Base-by-base conservation (phyloP, 352 stramenopile genomes). In the Pythium myriotylum region DNA sequence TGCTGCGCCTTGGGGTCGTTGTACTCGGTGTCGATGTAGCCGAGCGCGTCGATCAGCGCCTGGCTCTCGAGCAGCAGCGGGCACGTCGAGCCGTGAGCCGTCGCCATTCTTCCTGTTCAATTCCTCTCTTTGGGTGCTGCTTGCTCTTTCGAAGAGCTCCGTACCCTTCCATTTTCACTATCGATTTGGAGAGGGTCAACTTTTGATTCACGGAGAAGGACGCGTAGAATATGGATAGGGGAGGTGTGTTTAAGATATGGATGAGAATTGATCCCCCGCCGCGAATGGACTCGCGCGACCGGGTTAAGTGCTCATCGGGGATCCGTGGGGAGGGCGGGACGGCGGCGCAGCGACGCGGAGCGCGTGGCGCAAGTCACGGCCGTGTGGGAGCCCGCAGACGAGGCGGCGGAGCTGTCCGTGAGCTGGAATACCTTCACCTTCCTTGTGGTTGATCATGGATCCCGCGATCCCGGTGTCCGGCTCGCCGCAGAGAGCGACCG, bases 371-470 rank as follows among this genome's bases (percentile, higher is more conserved):
- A 62, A 62, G 46, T 55, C 45, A 54, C 55, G 24, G 42, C 37
- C 14, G 51, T 46, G 45, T 62, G 55, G 55, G 55, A 62, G 54
- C 22, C n/a, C 4, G 32, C 35, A 23, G 23, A 37, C 32, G 50
- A 40, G 20, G 20, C 24, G 20, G 20, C 24, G 32, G 17, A 32
- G 10, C 39, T 35, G 35, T 22, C 33, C 24, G 70, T 70, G 66
- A 62, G 51, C 59, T n/a, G 42, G 47, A 75, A 81, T 88, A 90
- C 81, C 78, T 88, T 90, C 78, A 68, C 55, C 78, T 79, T 79
- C 78, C 80, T 88, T 86, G 63, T 75, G 67, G 72, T 73, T 73
- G 76, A 90, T 91, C 81, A 88, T 86, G 79, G 77, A 82, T 91
- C 81, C 81, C 81, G 71, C 39, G 79, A 91, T 82, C 81, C 79